phyloP scores from a whole-genome alignment of 2,329 filamentous ascomycete genomes.

The Aspergillus fructus region DNA sequence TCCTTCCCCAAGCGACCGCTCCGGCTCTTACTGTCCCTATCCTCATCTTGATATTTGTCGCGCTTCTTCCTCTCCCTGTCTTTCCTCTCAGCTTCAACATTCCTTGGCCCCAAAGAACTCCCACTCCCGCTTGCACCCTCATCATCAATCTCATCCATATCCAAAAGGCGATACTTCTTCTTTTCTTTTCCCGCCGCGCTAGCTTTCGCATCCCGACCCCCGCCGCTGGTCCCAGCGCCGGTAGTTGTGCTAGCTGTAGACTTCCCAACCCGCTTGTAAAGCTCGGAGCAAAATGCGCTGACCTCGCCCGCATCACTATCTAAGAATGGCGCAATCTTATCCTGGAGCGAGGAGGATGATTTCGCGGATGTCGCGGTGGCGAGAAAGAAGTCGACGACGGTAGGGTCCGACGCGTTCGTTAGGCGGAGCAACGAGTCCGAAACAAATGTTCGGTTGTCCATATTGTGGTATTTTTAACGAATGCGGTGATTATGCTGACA shows the following conservation, averaged over 20 bases:
- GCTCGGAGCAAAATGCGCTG: conserved; percentile 47
- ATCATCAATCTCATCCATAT: conserved; percentile 56
- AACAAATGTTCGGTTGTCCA: conserved; percentile 44
- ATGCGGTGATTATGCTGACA: not conserved
- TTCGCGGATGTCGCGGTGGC: conserved; percentile 54
- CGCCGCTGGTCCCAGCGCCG: not conserved
- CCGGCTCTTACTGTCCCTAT: conserved; percentile 25
- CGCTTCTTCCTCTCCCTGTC: conserved; percentile 24
- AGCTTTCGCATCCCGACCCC: conserved; percentile 13
- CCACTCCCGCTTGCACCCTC: conserved; percentile 26
- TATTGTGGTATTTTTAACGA: conserved; percentile 16
- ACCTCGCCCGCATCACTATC: conserved; percentile 51
- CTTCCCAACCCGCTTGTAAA: conserved; percentile 38
- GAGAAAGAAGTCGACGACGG: conserved; percentile 58
- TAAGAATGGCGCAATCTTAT: conserved; percentile 54
- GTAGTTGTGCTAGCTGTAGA: conserved; percentile 17
- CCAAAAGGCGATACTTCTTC: conserved; percentile 55
- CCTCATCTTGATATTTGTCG: conserved; percentile 5
- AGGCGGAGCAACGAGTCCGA: conserved; percentile 54
- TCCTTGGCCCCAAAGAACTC: conserved; percentile 28
- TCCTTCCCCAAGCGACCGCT: conserved; percentile 27
- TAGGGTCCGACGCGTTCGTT: conserved; percentile 56
- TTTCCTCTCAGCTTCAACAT: conserved; percentile 39
- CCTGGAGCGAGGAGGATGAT: conserved; percentile 47
- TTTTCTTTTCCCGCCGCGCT: conserved; percentile 15